Base-by-base conservation (phyloP, 768 basidiomycete species). In the Cyclocybe aegerita region DNA sequence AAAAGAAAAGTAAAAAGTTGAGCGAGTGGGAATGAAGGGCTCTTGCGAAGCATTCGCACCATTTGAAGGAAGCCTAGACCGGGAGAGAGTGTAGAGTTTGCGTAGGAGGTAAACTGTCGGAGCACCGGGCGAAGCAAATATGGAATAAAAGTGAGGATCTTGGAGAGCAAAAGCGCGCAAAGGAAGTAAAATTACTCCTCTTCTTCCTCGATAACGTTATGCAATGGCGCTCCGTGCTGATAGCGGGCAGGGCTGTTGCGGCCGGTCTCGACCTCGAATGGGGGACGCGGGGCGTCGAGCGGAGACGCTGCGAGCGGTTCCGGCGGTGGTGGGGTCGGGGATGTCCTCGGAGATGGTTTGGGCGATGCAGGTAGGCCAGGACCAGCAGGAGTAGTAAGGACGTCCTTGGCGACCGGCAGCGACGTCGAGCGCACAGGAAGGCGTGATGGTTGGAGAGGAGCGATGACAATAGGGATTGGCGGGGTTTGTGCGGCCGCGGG, bases 191-290 rank as follows among this genome's bases (percentile, higher is more conserved):
- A 16, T 41, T 84, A 83, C 59, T 89, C 86, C 54, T 90, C 88
- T 51, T 88, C 85, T 59, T 91, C 90, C 64, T 92, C 91, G 42
- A 91, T 16, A 37, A 93, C 91, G 53, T 93, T 93, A 56, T 92
- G 88, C 60, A 93, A 74, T 29, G 91, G 91, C 7, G 88, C 88
- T 17, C 91, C 91, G 59, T 93, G 91, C 10, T 90, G 65, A 61
- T 93, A 93, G 38, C 89, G 80, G 32, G 66, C 80, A 9, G 88
- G 88, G 58, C 85, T 88, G 14, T 68, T 71, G n/a, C 81, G 74
- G 4, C 82, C 83, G 7, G 73, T 66, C 14, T 82, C 81, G 23
- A 23, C 23, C n/a, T 72, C 71, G 11, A 73, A 57, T 8, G 68
- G 52, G 6, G 72, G 40, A 1, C 59, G 62, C 4, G 72, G 72